phyloP scores from a whole-genome alignment of 768 basidiomycete species.

The Galerina marginata region DNA sequence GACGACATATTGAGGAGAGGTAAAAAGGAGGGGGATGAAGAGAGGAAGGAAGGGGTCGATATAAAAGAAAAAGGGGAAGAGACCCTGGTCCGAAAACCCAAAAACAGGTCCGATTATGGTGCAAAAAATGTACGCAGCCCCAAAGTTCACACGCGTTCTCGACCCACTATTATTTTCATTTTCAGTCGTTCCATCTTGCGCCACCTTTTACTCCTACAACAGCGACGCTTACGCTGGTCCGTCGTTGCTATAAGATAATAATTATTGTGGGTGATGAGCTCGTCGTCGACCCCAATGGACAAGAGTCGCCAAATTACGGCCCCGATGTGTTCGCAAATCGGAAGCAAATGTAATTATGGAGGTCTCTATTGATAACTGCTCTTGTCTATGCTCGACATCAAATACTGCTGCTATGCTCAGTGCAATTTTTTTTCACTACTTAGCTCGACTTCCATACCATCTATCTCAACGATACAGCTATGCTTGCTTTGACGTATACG shows the following conservation, averaged over 20 bases:
- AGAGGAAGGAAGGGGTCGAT: constrained; percentile 22
- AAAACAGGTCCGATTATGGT: constrained; percentile 22
- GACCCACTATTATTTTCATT: constrained; percentile 20
- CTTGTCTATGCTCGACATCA: too few relatives aligned
- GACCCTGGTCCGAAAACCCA: constrained; percentile 31
- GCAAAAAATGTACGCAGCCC: constrained; percentile 25
- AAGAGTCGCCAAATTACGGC: neutral
- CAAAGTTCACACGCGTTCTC: constrained; percentile 38
- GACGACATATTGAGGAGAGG: constrained; percentile 46
- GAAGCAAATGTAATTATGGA: too few relatives aligned
- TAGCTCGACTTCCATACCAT: too few relatives aligned
- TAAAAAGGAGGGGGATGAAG: constrained; percentile 23
- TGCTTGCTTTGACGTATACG: too few relatives aligned
- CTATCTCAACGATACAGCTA: too few relatives aligned
- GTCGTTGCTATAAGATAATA: neutral
- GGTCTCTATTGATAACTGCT: too few relatives aligned
- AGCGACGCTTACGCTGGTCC: neutral
- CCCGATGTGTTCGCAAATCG: neutral
- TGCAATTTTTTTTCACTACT: too few relatives aligned
- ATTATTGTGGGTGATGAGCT: neutral
- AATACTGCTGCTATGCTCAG: too few relatives aligned
- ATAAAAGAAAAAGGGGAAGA: constrained; percentile 27
- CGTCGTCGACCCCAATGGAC: neutral
- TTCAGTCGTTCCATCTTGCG: neutral
- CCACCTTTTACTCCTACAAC: constrained; percentile 8